Conservation (phyloP, 371 early-diverging fungal genomes). For the Encephalitozoon cuniculi region DNA sequence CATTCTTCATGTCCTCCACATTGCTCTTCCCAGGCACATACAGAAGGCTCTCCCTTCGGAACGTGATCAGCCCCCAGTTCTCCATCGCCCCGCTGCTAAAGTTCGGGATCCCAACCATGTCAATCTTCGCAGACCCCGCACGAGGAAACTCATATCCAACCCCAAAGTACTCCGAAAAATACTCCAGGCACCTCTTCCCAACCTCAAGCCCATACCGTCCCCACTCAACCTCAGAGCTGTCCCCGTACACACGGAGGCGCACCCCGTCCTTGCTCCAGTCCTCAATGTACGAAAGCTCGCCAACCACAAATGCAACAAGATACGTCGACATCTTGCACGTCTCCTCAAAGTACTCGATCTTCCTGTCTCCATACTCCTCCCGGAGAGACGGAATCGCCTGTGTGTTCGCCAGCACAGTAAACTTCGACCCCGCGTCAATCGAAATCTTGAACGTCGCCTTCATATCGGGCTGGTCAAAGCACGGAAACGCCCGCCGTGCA, state of each 20-base stretch:
- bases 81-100: constrained; percentile 72
- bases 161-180: constrained; percentile 71
- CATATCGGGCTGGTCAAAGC: constrained; percentile 75
- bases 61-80: constrained; percentile 89
- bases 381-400: constrained; percentile 62
- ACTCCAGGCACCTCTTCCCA: constrained; percentile 66
- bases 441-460: constrained; percentile 79
- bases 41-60: constrained; percentile 68
- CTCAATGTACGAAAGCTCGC: constrained; percentile 77
- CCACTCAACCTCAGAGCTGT: constrained; percentile 65
- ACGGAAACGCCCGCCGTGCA: constrained; percentile 78
- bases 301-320: constrained; percentile 75
- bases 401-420: constrained; percentile 75
- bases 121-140: constrained; percentile 64
- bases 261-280: constrained; percentile 65
- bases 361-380: constrained; percentile 62
- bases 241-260: constrained; percentile 69
- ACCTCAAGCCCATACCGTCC: constrained; percentile 72
- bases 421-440: constrained; percentile 65
- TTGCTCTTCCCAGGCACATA: constrained; percentile 66
- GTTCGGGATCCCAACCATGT: constrained; percentile 77
- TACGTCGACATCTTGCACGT: constrained; percentile 84
- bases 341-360: constrained; percentile 63
- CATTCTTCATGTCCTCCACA: constrained; percentile 65
- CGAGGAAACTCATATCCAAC: constrained; percentile 70